These are phyloP conservation scores for Fusarium avenaceum DNA, from an alignment of 2,329 filamentous ascomycete species.

Conservation along the genomic window DNA sequence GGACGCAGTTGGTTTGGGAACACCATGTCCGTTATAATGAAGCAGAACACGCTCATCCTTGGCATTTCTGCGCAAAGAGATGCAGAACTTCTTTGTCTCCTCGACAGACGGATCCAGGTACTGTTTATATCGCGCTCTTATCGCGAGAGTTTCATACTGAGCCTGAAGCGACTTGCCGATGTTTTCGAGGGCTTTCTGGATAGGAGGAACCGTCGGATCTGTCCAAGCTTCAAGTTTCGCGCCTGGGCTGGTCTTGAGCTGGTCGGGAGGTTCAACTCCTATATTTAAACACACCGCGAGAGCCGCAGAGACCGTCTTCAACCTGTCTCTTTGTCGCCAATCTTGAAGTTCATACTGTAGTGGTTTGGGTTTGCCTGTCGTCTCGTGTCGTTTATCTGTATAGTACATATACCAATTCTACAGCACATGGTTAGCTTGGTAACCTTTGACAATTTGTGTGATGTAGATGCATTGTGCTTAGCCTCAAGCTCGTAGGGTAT, in stretches of 20 bases:
- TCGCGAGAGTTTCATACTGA: slow-evolving; percentile 95
- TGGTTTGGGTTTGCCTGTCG: slow-evolving; percentile 86
- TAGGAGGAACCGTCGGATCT: slow-evolving; percentile 84
- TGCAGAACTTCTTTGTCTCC: slow-evolving; percentile 96
- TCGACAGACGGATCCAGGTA: slow-evolving; percentile 97
- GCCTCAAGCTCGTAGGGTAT: not conserved
- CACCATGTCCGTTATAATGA: slow-evolving; percentile 98
- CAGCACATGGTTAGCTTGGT: slow-evolving; percentile 28
- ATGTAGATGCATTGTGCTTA: not conserved
- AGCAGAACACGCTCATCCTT: slow-evolving; percentile 97
- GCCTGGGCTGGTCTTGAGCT: slow-evolving; percentile 93
- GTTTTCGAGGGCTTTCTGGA: slow-evolving; percentile 88
- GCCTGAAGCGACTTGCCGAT: slow-evolving; percentile 97
- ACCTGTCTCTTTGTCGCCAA: slow-evolving; percentile 95
- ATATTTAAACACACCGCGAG: slow-evolving; percentile 97
- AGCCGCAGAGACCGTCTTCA: slow-evolving; percentile 97
- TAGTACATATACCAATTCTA: slow-evolving; percentile 99
- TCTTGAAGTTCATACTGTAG: slow-evolving; percentile 79
- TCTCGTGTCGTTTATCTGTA: slow-evolving; percentile 97
- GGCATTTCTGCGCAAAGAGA: slow-evolving; percentile 88
- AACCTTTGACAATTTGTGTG: not conserved
- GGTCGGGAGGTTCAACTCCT: slow-evolving; percentile 95
- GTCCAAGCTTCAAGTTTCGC: slow-evolving; percentile 98
- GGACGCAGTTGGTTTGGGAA: slow-evolving; percentile 93
- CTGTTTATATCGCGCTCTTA: slow-evolving; percentile 97